Evolutionary conservation across 371 early-diverging fungal genomes (phyloP), one percentile per base, ranked within the genome.

Genomic region (Mortierella sp.): DNA sequence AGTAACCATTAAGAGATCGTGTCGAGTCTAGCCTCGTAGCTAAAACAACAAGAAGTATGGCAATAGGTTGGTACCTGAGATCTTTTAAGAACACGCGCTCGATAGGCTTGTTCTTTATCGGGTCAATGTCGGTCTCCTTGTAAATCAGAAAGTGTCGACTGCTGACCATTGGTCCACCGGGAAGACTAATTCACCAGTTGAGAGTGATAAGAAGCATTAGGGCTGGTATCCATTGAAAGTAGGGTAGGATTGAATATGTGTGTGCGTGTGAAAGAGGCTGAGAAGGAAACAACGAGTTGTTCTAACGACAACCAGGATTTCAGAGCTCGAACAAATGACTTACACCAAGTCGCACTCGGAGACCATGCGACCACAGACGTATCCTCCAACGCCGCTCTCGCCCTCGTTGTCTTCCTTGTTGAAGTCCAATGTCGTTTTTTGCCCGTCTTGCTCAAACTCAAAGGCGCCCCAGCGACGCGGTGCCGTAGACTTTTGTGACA

Each of bases 81-180:
- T 77, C 80, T 72, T 84, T 89, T 74, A 88, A 68, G 75, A 75
- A 81, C 70, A 82, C 80, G 26, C 81, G 78, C 38, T 72, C 77
- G 54, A 77, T 72, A 11, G 79, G 38, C 42, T 72, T 68, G 68
- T 38, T 74, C 65, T 70, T 75, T 65, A 58, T 77, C 34, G 21
- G 73, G 70, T 72, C 75, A 42, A 34, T 70, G 45, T 75, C 83
- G 75, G 79, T 82, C 77, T 91, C 91, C 89, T 90, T 91, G 88
- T 93, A 95, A 28, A 96, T 93, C 11, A 94, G 84, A 82, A 95
- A 95, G 84, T 96, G 96, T 3, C 91, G 89, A 79, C 95, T 94
- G 78, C 95, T 95, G 57, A 96, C 91, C 34, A 90, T 90, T 14
- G 80, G 79, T 73, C 90, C 83, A n/a, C 80, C 70, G 34, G 80